Conservation (phyloP, 345 rosid genomes). For the Zanthoxylum bungeanum region DNA sequence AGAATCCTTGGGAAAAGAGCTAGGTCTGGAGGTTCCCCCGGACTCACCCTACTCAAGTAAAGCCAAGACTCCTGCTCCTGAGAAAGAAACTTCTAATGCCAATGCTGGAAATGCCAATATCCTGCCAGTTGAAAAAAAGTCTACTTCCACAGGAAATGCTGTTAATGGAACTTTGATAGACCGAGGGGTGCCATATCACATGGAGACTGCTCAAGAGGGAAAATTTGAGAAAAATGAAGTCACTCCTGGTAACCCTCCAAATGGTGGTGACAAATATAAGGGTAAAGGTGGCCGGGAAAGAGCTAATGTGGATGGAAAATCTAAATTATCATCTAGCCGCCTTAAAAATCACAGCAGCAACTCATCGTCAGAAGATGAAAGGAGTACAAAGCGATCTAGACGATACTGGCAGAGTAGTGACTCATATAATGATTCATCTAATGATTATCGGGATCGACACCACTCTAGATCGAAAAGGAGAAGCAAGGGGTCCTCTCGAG, state of each 20-base stretch:
- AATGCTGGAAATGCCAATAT: constrained; percentile 20
- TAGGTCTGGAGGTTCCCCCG: constrained; percentile 91
- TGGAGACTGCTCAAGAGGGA: constrained; percentile 22
- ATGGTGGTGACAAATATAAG: constrained; percentile 14
- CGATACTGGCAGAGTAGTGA: constrained; percentile 43
- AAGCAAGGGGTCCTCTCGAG: constrained; percentile 46
- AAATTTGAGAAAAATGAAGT: constrained; percentile 20
- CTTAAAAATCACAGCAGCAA: constrained; percentile 25
- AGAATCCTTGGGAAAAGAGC: constrained; percentile 92
- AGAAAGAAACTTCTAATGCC: constrained; percentile 27
- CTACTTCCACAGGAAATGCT: constrained; percentile 14
- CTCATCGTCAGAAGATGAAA: constrained; percentile 60
- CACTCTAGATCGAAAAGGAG: constrained; percentile 58
- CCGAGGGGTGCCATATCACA: neutral
- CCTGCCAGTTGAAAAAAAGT: constrained; percentile 14
- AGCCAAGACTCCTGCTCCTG: constrained; percentile 11
- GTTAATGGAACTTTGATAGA: constrained; percentile 9
- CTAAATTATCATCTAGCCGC: constrained; percentile 24
- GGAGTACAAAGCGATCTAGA: constrained; percentile 44
- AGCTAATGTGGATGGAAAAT: constrained; percentile 30
- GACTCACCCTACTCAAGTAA: constrained; percentile 43
- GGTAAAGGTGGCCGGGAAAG: constrained; percentile 15
- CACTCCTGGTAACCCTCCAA: constrained; percentile 5
- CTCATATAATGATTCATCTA: constrained; percentile 53
- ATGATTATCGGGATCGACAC: constrained; percentile 38